These are phyloP conservation scores for Penicillium brasilianum DNA, from an alignment of 2,329 filamentous ascomycete genomes.

Conservation along the genomic window DNA sequence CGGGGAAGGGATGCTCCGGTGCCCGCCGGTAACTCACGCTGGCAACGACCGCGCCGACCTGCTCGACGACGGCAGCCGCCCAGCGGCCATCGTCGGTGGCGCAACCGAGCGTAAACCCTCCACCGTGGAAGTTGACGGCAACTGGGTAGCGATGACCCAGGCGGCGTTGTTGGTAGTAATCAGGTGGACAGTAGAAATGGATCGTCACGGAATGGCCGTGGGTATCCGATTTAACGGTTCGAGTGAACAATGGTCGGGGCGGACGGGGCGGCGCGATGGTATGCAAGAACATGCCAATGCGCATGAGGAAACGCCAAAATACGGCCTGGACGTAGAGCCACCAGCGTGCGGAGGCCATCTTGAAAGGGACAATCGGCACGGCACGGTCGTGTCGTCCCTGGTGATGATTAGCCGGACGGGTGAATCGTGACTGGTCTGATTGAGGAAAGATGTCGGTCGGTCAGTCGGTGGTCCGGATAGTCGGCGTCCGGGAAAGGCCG, in stretches of 20 bases:
- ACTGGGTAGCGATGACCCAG: conserved; percentile 58
- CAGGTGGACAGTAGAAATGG: conserved; percentile 64
- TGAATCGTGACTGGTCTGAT: neutral
- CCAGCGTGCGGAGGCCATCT: conserved; percentile 55
- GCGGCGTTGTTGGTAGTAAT: conserved; percentile 40
- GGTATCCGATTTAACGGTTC: conserved; percentile 58
- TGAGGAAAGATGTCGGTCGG: conserved; percentile 7
- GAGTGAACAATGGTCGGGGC: conserved; percentile 64
- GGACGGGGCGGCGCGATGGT: conserved; percentile 65
- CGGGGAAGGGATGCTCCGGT: conserved; percentile 66
- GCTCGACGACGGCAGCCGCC: conserved; percentile 60
- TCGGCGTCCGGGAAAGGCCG: conserved; percentile 4
- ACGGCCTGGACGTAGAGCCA: conserved; percentile 67
- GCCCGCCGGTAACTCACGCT: conserved; percentile 66
- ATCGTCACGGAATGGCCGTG: conserved; percentile 58
- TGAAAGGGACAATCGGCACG: neutral
- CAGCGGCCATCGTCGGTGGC: conserved; percentile 66
- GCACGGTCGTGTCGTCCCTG: no score
- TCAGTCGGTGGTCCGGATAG: conserved; percentile 1
- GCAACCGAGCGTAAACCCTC: conserved; percentile 65
- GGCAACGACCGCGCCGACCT: conserved; percentile 63
- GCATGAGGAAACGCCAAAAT: conserved; percentile 71
- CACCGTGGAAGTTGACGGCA: conserved; percentile 68
- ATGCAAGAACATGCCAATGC: conserved; percentile 71
- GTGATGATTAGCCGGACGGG: neutral